A percentile compares a stretch with the other conserved stretches of the same genome.
Evolutionary conservation across 306 rosid species (phyloP).

Genomic region (Vicia faba): DNA sequence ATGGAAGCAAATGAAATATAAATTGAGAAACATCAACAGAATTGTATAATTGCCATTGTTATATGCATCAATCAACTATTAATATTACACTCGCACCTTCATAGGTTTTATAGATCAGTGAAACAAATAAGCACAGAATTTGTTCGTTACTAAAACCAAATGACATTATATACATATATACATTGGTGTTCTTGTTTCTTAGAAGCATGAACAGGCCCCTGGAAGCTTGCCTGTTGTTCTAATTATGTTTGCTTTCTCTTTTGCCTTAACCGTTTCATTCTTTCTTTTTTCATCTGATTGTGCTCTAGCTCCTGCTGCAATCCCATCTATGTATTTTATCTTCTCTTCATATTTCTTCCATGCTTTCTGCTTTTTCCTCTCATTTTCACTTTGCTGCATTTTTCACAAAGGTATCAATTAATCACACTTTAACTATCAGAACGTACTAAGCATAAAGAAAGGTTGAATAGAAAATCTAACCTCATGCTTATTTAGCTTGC

Average conservation of each 20-base stretch:
- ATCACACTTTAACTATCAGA: neutral
- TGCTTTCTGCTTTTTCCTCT: constrained; percentile 46
- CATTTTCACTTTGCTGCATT: constrained; percentile 44
- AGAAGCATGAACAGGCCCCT: constrained; percentile 61
- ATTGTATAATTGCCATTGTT: neutral
- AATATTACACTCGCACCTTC: neutral
- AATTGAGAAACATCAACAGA: neutral
- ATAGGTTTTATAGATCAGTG: constrained; percentile 12
- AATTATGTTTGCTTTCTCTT: constrained; percentile 60
- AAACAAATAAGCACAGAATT: constrained; percentile 36
- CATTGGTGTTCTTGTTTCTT: constrained; percentile 8
- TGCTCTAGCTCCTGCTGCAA: constrained; percentile 62
- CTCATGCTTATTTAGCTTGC: constrained; percentile 47
- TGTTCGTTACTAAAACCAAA: neutral
- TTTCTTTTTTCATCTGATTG: constrained; percentile 55
- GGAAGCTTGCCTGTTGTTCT: constrained; percentile 69
- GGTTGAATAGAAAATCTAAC: constrained; percentile 45
- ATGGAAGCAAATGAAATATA: neutral
- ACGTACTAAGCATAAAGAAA: neutral
- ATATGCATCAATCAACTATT: neutral
- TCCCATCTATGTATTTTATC: constrained; percentile 47
- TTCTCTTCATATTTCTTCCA: constrained; percentile 36
- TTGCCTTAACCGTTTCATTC: constrained; percentile 54
- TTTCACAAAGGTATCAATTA: neutral
- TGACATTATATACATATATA: neutral